phyloP scores from a whole-genome alignment of 108 stramenopile species.

The Cyclotella sp. region DNA sequence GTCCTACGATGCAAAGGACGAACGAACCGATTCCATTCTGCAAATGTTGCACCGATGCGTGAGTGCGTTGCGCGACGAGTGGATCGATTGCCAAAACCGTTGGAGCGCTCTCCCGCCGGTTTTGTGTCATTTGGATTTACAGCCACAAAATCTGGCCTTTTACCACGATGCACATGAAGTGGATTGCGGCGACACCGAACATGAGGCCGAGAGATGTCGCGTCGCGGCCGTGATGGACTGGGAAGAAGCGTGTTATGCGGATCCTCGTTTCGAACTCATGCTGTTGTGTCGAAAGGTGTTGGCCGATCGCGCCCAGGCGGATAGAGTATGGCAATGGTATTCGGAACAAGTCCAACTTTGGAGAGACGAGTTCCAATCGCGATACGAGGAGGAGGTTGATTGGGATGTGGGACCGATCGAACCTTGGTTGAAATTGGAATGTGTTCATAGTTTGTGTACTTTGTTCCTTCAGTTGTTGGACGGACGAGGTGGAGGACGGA shows the following conservation, averaged over 20 bases:
- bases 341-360: slow-evolving; percentile 24
- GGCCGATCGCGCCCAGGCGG: slow-evolving; percentile 72
- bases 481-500: slow-evolving; percentile 66
- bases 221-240: slow-evolving; percentile 83
- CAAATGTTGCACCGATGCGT: slow-evolving; percentile 25
- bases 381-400: neutral
- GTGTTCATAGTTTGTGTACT: slow-evolving; percentile 71
- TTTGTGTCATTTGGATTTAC: slow-evolving; percentile 85
- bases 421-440: slow-evolving; percentile 85
- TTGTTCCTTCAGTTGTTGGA: slow-evolving; percentile 71
- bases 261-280: slow-evolving; percentile 84
- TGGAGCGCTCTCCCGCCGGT: slow-evolving; percentile 54
- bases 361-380: neutral
- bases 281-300: slow-evolving; percentile 82
- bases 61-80: slow-evolving; percentile 31
- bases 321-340: slow-evolving; percentile 70
- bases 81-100: slow-evolving; percentile 7
- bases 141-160: slow-evolving; percentile 86
- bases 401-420: slow-evolving; percentile 67
- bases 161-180: slow-evolving; percentile 8
- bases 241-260: slow-evolving; percentile 86
- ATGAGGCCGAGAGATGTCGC: slow-evolving; percentile 14
- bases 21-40: slow-evolving; percentile 19
- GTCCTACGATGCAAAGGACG: slow-evolving; percentile 5
- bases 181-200: neutral